Percentiles rank a stretch among this genome's conserved stretches.
These are phyloP conservation scores for Penicillium simplicissimum DNA, from an alignment of 495 filamentous ascomycete genomes.

Conservation along the genomic window DNA sequence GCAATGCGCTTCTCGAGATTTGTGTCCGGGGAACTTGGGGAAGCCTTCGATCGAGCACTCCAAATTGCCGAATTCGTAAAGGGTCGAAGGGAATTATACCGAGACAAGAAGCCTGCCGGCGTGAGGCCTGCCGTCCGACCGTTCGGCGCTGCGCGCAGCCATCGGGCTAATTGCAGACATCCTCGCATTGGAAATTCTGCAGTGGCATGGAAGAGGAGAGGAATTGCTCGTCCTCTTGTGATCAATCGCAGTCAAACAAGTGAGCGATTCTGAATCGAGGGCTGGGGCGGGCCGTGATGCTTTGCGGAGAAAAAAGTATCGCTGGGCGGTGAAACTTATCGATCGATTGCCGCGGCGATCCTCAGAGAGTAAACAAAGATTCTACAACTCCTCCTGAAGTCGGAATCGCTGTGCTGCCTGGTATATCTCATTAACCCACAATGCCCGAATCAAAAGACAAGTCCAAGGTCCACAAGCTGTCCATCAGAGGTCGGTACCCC, in stretches of 20 bases:
- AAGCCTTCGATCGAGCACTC: slow-evolving; percentile 36
- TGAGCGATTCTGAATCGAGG: slow-evolving; percentile 6
- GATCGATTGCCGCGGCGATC: slow-evolving; percentile 42
- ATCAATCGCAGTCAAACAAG: slow-evolving; percentile 4
- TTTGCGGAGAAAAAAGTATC: slow-evolving; percentile 35
- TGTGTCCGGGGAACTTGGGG: slow-evolving; percentile 29
- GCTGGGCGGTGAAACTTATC: slow-evolving; percentile 30
- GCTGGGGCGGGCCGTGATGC: neutral
- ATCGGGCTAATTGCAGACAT: slow-evolving; percentile 56
- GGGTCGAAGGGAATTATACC: slow-evolving; percentile 29
- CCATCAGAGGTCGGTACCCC: slow-evolving; percentile 69
- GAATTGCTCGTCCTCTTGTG: slow-evolving; percentile 4
- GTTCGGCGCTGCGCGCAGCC: slow-evolving; percentile 47
- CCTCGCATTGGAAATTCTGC: slow-evolving; percentile 54
- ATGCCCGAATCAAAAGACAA: slow-evolving; percentile 72
- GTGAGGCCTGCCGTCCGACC: slow-evolving; percentile 42
- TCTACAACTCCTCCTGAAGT: slow-evolving; percentile 10
- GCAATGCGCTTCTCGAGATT: slow-evolving; percentile 81
- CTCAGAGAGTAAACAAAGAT: slow-evolving; percentile 42
- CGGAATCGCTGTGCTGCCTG: neutral
- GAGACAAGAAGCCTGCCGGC: slow-evolving; percentile 26
- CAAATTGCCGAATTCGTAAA: slow-evolving; percentile 44
- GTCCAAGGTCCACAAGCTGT: slow-evolving; percentile 90
- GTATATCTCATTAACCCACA: slow-evolving; percentile 9
- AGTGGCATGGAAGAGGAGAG: slow-evolving; percentile 38